A percentile compares a stretch with the other conserved stretches of the same genome.
Evolutionary conservation across 2,329 filamentous ascomycete species (phyloP).

Genomic region (Cladosporium sp.): DNA sequence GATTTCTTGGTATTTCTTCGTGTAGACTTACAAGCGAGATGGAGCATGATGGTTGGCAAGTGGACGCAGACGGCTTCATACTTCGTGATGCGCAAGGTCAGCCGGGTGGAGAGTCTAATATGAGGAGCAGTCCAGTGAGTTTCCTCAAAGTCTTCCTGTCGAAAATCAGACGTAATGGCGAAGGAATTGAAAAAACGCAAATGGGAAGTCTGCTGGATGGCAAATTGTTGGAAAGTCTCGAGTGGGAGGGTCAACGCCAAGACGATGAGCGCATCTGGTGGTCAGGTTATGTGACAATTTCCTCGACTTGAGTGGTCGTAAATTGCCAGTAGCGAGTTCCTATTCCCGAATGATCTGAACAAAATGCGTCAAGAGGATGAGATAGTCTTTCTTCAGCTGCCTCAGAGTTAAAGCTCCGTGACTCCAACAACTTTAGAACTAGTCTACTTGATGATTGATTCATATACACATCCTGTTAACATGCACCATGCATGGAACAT

Average conservation of each 20-base stretch:
- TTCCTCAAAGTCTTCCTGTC: constrained; percentile 23
- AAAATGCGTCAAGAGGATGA: background rate
- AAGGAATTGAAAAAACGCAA: constrained; percentile 24
- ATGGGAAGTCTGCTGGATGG: constrained; percentile 20
- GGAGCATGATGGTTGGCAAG: constrained; percentile 16
- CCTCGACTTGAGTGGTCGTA: background rate
- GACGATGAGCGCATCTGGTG: background rate
- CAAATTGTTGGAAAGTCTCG: background rate
- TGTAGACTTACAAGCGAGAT: background rate
- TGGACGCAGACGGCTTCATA: constrained; percentile 24
- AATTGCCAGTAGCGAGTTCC: background rate
- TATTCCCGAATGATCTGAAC: background rate
- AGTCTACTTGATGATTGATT: background rate
- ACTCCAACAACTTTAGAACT: background rate
- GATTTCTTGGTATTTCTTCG: constrained; percentile 46
- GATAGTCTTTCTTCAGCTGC: background rate
- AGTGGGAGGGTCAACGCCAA: background rate
- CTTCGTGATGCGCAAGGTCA: constrained; percentile 15
- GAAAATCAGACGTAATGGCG: constrained; percentile 21
- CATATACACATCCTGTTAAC: background rate
- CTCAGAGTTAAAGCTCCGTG: background rate
- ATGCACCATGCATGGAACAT: background rate
- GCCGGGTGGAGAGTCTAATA: constrained; percentile 15
- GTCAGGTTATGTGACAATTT: background rate
- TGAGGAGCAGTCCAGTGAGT: constrained; percentile 20